Evolutionary conservation across 306 rosid genomes (phyloP).

Genomic region (Prunus padus): DNA sequence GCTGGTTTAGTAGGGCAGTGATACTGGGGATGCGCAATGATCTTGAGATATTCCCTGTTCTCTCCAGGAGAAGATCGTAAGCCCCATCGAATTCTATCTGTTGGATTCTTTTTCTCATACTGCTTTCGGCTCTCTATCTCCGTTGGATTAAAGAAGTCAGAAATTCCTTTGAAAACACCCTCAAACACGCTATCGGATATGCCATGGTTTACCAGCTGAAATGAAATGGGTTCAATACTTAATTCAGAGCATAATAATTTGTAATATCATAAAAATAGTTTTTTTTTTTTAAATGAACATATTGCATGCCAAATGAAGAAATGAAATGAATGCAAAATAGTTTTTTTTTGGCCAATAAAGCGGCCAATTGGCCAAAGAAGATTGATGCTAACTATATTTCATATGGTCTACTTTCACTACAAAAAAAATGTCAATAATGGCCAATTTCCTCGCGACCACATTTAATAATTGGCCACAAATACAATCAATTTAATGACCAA

Average conservation of each 20-base stretch:
- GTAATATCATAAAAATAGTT: no score
- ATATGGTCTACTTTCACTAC: no score
- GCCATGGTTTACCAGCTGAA: conserved; percentile 46
- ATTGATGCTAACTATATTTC: no score
- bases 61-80: conserved; percentile 29
- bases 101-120: conserved; percentile 15
- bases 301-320: not conserved
- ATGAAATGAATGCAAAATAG: not conserved
- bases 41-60: conserved; percentile 51
- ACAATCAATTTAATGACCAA: no score
- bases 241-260: no score
- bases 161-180: conserved; percentile 26
- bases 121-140: conserved; percentile 31
- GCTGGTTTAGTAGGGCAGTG: conserved; percentile 35
- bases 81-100: conserved; percentile 37
- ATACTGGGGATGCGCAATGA: conserved; percentile 37
- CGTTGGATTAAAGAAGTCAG: conserved; percentile 34
- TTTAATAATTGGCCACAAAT: no score
- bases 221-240: not conserved
- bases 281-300: no score
- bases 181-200: conserved; percentile 30
- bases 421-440: no score
- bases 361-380: no score
- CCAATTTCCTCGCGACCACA: no score
- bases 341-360: no score